Evolutionary conservation across 257 asterid species (phyloP).

Genomic region (Schizonepeta tenuifolia): DNA sequence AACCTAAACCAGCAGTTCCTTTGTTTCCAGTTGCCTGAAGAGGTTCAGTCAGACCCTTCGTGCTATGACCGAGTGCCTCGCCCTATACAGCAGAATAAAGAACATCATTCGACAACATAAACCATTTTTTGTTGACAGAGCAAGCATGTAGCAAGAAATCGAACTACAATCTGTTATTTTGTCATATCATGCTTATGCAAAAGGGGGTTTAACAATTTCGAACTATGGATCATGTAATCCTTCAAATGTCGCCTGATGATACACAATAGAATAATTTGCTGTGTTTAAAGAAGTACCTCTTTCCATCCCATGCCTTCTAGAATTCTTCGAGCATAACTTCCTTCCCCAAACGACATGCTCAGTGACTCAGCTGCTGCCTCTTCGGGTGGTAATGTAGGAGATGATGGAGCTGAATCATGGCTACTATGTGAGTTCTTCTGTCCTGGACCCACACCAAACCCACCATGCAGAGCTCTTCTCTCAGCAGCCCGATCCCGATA

Average conservation of each 20-base stretch:
- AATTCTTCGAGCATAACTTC: slow-evolving; percentile 86
- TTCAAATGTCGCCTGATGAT: no score
- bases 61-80: slow-evolving; percentile 72
- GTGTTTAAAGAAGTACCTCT: slow-evolving; percentile 57
- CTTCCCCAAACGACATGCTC: slow-evolving; percentile 75
- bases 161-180: background rate
- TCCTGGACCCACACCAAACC: slow-evolving; percentile 94
- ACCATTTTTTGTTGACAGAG: background rate
- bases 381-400: slow-evolving; percentile 53
- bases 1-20: slow-evolving; percentile 93
- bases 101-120: background rate
- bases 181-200: no score
- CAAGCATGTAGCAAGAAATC: background rate
- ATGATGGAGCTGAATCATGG: slow-evolving; percentile 50
- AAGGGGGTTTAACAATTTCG: no score
- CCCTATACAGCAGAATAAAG: slow-evolving; percentile 52
- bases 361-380: slow-evolving; percentile 79
- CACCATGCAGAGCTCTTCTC: slow-evolving; percentile 89
- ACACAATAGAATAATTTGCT: background rate
- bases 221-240: no score
- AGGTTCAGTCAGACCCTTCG: slow-evolving; percentile 79
- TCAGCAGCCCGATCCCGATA: slow-evolving; percentile 98
- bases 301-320: slow-evolving; percentile 98
- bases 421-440: slow-evolving; percentile 58
- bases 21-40: slow-evolving; percentile 75